Conservation (phyloP, 108 stramenopile species). For the Cyclotella cryptica region DNA sequence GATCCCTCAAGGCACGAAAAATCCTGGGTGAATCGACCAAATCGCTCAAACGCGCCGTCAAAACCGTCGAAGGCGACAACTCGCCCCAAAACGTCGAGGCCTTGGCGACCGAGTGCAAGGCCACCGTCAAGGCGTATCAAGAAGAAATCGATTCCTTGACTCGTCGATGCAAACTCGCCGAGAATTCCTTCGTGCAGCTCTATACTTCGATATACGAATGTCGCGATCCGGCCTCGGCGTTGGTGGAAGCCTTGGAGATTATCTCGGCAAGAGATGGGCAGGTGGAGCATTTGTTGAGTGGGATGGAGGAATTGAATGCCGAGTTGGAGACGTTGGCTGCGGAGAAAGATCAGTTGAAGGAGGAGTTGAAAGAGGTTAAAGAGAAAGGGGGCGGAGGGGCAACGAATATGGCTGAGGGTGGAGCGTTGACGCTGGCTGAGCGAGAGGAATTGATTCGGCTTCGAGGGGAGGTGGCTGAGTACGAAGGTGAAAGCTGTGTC, state of each 20-base stretch:
- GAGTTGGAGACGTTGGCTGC: constrained; percentile 48
- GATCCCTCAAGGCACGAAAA: constrained; percentile 72
- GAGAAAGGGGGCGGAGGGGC: constrained; percentile 8
- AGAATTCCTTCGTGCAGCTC: constrained; percentile 61
- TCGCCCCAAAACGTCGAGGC: neutral
- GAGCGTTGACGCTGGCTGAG: constrained; percentile 29
- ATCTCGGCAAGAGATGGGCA: constrained; percentile 63
- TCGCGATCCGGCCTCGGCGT: constrained; percentile 48
- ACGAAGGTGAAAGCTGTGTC: constrained; percentile 40
- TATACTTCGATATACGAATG: constrained; percentile 58
- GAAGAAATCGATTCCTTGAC: constrained; percentile 88
- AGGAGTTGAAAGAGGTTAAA: constrained; percentile 56
- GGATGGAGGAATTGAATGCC: constrained; percentile 66
- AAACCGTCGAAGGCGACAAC: constrained; percentile 53
- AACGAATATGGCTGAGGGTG: constrained; percentile 8
- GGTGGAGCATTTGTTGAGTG: constrained; percentile 51
- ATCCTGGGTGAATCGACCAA: constrained; percentile 81
- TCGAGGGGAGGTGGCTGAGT: constrained; percentile 86
- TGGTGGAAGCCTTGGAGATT: constrained; percentile 54
- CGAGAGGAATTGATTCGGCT: constrained; percentile 83
- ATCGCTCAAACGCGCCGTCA: constrained; percentile 76
- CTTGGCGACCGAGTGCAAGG: constrained; percentile 62
- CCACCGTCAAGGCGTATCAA: constrained; percentile 85
- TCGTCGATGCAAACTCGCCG: constrained; percentile 76
- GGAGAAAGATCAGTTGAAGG: constrained; percentile 25